These are phyloP conservation scores for Suhomyces choctaworum DNA, from an alignment of 1,139 yeast genomes.

Conservation along the genomic window DNA sequence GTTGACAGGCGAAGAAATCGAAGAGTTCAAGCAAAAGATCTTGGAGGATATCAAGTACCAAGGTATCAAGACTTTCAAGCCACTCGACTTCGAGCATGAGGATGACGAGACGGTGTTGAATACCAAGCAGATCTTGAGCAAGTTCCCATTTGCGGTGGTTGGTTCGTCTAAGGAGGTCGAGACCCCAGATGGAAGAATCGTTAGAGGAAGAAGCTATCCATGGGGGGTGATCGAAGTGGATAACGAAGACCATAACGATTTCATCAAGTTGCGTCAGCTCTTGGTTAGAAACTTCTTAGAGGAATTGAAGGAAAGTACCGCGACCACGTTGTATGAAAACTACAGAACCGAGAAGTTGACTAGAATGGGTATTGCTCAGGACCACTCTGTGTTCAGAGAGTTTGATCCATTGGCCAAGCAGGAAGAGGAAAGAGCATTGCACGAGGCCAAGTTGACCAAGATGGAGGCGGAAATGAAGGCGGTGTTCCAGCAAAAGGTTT, in stretches of 20 bases:
- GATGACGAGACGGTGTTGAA: slow-evolving; percentile 78
- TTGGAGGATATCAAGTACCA: slow-evolving; percentile 75
- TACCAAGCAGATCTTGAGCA: slow-evolving; percentile 65
- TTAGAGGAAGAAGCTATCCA: slow-evolving; percentile 93
- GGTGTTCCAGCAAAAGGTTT: slow-evolving; percentile 94
- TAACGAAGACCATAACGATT: slow-evolving; percentile 92
- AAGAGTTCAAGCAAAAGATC: slow-evolving; percentile 70
- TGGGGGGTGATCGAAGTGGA: slow-evolving; percentile 98
- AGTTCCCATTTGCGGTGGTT: slow-evolving; percentile 90
- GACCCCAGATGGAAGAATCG: slow-evolving; percentile 72
- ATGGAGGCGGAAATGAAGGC: slow-evolving; percentile 97
- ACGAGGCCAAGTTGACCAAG: slow-evolving; percentile 90
- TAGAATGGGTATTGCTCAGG: slow-evolving; percentile 89
- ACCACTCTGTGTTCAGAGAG: slow-evolving; percentile 85
- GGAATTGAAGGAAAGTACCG: slow-evolving; percentile 87
- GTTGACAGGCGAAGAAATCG: slow-evolving; percentile 82
- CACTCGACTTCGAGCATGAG: slow-evolving; percentile 77
- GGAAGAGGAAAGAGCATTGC: slow-evolving; percentile 90
- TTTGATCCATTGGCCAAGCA: slow-evolving; percentile 92
- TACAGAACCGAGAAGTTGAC: slow-evolving; percentile 84
- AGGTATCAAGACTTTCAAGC: slow-evolving; percentile 76
- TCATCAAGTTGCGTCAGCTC: slow-evolving; percentile 84
- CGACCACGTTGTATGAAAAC: slow-evolving; percentile 75
- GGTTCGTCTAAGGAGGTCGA: slow-evolving; percentile 82
- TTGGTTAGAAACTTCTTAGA: slow-evolving; percentile 89